A percentile compares a stretch with the other conserved stretches of the same genome.
Evolutionary conservation across 2,329 filamentous ascomycete genomes (phyloP).

Genomic region (Aspergillus aculeatus): DNA sequence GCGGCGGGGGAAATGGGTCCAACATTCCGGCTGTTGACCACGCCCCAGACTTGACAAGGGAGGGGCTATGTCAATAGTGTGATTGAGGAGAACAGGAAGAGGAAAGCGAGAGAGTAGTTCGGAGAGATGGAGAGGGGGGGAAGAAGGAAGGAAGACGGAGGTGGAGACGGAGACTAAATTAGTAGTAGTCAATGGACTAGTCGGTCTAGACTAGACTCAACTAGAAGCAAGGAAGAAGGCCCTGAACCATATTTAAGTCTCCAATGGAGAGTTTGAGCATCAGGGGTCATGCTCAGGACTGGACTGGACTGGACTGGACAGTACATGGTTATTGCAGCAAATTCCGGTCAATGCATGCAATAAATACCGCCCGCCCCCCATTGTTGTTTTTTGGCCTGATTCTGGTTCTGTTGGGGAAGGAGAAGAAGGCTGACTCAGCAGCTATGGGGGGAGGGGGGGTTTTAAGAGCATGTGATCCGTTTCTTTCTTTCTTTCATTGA

Average conservation of each 20-base stretch:
- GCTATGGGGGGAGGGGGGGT: not conserved
- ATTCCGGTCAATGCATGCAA: not conserved
- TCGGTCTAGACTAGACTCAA: not conserved
- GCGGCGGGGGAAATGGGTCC: conserved; percentile 49
- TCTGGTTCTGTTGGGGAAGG: not conserved
- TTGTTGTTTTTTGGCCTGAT: not conserved
- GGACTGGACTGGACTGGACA: not conserved
- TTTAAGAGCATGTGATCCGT: not conserved
- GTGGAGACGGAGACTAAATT: conserved; percentile 3
- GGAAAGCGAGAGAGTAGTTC: not conserved
- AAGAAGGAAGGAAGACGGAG: conserved; percentile 11
- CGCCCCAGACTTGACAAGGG: not conserved
- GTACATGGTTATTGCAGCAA: not conserved
- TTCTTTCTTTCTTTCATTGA: not conserved
- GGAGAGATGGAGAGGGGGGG: not conserved
- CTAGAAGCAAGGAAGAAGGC: not conserved
- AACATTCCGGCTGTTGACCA: conserved; percentile 37
- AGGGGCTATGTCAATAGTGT: not conserved
- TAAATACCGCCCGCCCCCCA: not conserved
- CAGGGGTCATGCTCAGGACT: not conserved
- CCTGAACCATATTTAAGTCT: conserved; percentile 1
- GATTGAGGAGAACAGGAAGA: not conserved
- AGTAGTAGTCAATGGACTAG: not conserved
- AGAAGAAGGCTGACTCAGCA: conserved; percentile 1
- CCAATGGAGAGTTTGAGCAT: not conserved